Conservation (phyloP, 768 basidiomycete species). For the Dendrothele bispora region DNA sequence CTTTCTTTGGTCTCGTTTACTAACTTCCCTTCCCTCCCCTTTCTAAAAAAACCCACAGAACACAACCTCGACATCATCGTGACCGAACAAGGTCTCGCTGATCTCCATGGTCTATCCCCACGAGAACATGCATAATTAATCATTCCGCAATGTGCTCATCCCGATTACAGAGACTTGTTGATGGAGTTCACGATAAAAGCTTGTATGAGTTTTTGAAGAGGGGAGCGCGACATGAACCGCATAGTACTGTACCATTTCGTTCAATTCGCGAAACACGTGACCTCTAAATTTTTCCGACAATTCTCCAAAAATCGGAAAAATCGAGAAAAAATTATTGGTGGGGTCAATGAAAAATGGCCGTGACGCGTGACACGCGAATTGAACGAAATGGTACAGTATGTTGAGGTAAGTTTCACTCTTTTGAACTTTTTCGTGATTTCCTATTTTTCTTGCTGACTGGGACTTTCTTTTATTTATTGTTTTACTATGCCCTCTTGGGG, state of each 20-base stretch:
- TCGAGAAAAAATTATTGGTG: too few species aligned
- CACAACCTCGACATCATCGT: constrained; percentile 49
- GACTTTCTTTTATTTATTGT: constrained; percentile 1
- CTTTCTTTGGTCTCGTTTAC: too few species aligned
- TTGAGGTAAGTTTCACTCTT: constrained; percentile 36
- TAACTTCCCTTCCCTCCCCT: neutral
- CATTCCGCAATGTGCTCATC: constrained; percentile 47
- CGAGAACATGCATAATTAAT: constrained; percentile 44
- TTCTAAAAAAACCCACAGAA: constrained; percentile 23
- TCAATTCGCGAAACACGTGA: too few species aligned
- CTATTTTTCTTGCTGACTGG: neutral
- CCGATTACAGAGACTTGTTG: constrained; percentile 40
- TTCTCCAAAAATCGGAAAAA: too few species aligned
- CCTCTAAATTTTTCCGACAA: too few species aligned
- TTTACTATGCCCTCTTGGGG: too few species aligned
- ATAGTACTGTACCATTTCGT: too few species aligned
- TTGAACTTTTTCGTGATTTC: neutral
- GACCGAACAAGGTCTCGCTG: constrained; percentile 48
- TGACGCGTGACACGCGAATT: too few species aligned
- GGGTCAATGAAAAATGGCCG: too few species aligned
- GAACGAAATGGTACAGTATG: too few species aligned
- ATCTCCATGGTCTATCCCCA: constrained; percentile 43
- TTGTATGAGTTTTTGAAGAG: constrained; percentile 40
- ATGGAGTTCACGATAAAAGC: constrained; percentile 27
- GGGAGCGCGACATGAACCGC: constrained; percentile 46